A percentile compares a stretch with the other conserved stretches of the same genome.
Conservation (phyloP, 768 basidiomycete genomes). For the Lactifluus subvellereus region DNA sequence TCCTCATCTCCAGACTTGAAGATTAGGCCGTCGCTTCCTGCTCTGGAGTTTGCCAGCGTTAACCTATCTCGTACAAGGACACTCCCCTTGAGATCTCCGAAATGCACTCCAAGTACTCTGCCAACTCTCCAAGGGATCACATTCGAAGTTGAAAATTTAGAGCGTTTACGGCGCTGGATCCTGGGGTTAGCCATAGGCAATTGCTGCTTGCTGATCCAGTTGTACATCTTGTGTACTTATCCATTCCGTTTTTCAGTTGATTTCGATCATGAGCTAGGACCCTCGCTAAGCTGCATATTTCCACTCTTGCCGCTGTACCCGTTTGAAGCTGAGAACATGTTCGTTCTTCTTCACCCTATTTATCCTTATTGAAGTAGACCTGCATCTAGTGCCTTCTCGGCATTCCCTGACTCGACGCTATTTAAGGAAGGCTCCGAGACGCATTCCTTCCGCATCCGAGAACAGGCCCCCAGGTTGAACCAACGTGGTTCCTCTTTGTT, state of each 20-base stretch:
- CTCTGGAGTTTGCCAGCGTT: background rate
- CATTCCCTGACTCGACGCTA: slow-evolving; percentile 84
- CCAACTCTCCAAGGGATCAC: slow-evolving; percentile 35
- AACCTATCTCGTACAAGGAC: slow-evolving; percentile 24
- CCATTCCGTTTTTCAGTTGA: slow-evolving; percentile 46
- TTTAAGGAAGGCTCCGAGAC: slow-evolving; percentile 79
- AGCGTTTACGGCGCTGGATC: slow-evolving; percentile 59
- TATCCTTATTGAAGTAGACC: slow-evolving; percentile 12
- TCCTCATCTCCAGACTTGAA: slow-evolving; percentile 25
- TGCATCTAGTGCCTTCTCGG: slow-evolving; percentile 70
- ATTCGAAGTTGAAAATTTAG: slow-evolving; percentile 43
- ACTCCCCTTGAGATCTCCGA: slow-evolving; percentile 36
- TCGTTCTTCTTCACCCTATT: slow-evolving; percentile 28
- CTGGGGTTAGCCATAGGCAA: slow-evolving; percentile 60
- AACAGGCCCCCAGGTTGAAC: slow-evolving; percentile 24
- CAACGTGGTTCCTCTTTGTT: slow-evolving; percentile 23
- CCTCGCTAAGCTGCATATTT: slow-evolving; percentile 64
- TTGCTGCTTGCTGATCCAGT: slow-evolving; percentile 20
- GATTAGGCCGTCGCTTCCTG: slow-evolving; percentile 17
- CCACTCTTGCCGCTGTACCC: slow-evolving; percentile 60
- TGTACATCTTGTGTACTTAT: background rate
- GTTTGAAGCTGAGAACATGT: slow-evolving; percentile 81
- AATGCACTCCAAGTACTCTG: slow-evolving; percentile 7
- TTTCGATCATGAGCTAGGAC: slow-evolving; percentile 86
- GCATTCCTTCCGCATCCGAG: slow-evolving; percentile 83